Evolutionary conservation across 176 grass and related monocot species (phyloP).

Genomic region (Rhynchospora tenuis): DNA sequence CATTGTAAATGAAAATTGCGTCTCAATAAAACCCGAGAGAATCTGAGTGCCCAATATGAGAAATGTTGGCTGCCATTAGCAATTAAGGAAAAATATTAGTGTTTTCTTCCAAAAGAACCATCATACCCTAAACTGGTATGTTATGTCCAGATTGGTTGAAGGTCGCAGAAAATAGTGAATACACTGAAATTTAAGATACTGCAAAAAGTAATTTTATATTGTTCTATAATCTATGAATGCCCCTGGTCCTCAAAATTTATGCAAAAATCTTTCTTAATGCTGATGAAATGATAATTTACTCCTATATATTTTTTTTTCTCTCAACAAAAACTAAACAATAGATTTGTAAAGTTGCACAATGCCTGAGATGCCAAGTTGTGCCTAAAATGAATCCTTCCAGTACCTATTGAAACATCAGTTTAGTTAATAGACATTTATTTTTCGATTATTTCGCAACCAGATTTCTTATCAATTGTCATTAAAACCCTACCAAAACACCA

Average conservation of each 20-base stretch:
- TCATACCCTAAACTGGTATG: no score
- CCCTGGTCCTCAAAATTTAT: not conserved
- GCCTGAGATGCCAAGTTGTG: not conserved
- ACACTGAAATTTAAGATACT: not conserved
- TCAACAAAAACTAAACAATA: not conserved
- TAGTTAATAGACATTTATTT: not conserved
- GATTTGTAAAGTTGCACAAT: not conserved
- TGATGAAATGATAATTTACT: not conserved
- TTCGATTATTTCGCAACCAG: not conserved
- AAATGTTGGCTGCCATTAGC: not conserved
- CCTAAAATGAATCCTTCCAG: not conserved
- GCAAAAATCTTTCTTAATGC: not conserved
- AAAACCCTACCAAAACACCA: not conserved
- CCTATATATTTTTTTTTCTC: not conserved
- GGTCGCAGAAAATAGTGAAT: not conserved
- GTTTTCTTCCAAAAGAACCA: not conserved
- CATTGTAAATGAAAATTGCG: not conserved
- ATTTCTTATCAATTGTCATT: not conserved
- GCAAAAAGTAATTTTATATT: not conserved
- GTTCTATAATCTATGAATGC: not conserved
- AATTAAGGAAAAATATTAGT: not conserved
- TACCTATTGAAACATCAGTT: not conserved
- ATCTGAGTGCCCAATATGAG: not conserved
- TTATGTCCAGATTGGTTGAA: not conserved
- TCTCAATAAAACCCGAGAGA: not conserved